These are phyloP conservation scores for Recurvomyces mirabilis DNA, from an alignment of 495 filamentous ascomycete species.

Conservation along the genomic window DNA sequence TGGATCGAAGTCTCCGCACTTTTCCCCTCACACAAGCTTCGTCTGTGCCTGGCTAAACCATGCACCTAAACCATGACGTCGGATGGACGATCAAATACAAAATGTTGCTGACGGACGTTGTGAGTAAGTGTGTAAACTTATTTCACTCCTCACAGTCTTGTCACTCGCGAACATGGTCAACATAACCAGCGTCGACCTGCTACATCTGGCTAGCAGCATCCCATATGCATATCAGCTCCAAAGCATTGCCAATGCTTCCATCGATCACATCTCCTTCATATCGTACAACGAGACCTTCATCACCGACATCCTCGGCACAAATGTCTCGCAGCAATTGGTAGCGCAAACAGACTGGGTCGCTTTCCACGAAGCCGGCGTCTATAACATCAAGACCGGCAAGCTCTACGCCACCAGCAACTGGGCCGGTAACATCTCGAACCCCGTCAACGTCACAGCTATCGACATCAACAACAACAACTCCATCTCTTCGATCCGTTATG, in stretches of 20 bases:
- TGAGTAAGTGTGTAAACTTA: too few species aligned
- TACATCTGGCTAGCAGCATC: conserved; percentile 22
- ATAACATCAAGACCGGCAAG: conserved; percentile 48
- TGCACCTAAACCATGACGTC: neutral
- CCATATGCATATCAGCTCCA: conserved; percentile 18
- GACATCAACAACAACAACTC: conserved; percentile 23
- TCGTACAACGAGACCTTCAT: conserved; percentile 24
- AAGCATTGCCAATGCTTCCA: conserved; percentile 19
- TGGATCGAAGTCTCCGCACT: too few species aligned
- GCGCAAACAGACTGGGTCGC: conserved; percentile 23
- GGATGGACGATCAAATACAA: neutral
- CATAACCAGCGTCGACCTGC: conserved; percentile 26
- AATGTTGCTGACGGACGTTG: too few species aligned
- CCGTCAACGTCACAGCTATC: conserved; percentile 28
- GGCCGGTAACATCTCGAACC: conserved; percentile 22
- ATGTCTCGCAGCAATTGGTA: conserved; percentile 21
- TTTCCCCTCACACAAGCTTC: too few species aligned
- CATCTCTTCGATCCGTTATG: conserved; percentile 30
- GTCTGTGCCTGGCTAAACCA: neutral
- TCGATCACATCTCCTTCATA: conserved; percentile 23
- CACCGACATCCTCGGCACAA: conserved; percentile 25
- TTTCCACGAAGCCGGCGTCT: conserved; percentile 55
- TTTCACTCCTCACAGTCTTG: too few species aligned
- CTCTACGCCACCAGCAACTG: conserved; percentile 45
- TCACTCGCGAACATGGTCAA: conserved; percentile 18